Conservation (phyloP, 2,329 filamentous ascomycete species). For the Proliferodiscus dingleyae region DNA sequence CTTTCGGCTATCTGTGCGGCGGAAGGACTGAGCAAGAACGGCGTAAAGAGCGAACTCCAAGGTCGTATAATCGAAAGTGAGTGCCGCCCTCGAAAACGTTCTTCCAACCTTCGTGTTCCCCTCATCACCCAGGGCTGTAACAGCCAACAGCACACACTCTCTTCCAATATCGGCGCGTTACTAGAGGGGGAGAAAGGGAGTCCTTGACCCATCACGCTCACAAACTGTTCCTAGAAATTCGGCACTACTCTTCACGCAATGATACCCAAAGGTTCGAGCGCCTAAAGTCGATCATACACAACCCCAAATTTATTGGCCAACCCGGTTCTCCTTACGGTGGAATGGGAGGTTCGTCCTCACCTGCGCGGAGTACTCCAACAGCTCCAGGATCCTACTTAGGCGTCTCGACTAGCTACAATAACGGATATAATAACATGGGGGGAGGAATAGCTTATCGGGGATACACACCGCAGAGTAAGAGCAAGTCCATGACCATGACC, state of each 20-base stretch:
- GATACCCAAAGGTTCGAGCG: slow-evolving; percentile 24
- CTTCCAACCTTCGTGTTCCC: no score
- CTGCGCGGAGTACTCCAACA: slow-evolving; percentile 11
- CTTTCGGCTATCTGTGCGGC: slow-evolving; percentile 54
- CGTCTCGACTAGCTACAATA: slow-evolving; percentile 2
- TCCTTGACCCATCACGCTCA: not conserved
- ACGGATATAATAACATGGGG: slow-evolving; percentile 17
- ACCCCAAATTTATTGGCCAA: slow-evolving; percentile 14
- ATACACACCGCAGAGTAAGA: slow-evolving; percentile 2
- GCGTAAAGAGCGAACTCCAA: slow-evolving; percentile 81
- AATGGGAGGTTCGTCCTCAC: slow-evolving; percentile 16
- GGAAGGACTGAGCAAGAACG: slow-evolving; percentile 71
- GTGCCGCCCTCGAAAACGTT: slow-evolving; percentile 33
- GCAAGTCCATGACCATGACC: not conserved
- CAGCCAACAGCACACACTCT: no score
- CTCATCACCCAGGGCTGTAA: no score
- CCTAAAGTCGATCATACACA: slow-evolving; percentile 24
- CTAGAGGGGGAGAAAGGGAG: no score
- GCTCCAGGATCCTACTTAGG: slow-evolving; percentile 3
- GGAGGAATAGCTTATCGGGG: slow-evolving; percentile 6
- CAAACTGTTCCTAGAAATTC: slow-evolving; percentile 18
- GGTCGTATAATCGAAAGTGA: slow-evolving; percentile 71
- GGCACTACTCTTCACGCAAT: slow-evolving; percentile 16
- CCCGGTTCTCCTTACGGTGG: slow-evolving; percentile 2
- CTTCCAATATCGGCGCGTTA: no score